Evolutionary conservation across 108 stramenopile species (phyloP).

Genomic region (Discostella pseudostelligera): DNA sequence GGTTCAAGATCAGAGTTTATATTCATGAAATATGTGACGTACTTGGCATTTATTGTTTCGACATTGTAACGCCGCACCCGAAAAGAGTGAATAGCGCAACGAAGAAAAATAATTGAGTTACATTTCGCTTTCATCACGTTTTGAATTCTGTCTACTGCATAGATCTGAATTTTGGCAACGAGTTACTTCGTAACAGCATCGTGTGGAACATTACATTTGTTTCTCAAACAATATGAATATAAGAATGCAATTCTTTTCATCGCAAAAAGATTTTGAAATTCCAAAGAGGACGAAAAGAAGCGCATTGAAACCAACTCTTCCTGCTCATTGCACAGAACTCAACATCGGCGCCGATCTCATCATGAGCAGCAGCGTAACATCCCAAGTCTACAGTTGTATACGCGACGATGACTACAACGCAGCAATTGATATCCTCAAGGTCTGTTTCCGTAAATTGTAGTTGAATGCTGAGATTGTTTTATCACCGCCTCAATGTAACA

Average conservation of each 20-base stretch:
- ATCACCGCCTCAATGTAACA: not conserved
- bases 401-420: conserved; percentile 29
- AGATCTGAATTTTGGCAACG: no score
- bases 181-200: no score
- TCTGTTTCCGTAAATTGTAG: conserved; percentile 1
- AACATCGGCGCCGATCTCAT: not conserved
- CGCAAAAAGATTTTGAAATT: no score
- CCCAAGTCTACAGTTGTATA: conserved; percentile 35
- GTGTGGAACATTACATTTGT: no score
- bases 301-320: no score
- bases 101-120: conserved; percentile 5
- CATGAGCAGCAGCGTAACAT: conserved; percentile 27
- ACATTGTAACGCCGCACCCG: conserved; percentile 59
- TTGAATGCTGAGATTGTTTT: not conserved
- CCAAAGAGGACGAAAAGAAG: no score
- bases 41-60: conserved; percentile 86
- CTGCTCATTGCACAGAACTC: no score
- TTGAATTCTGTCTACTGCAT: not conserved
- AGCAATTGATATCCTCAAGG: conserved; percentile 36
- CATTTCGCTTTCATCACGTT: not conserved
- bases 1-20: conserved; percentile 54
- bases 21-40: conserved; percentile 74
- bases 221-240: no score
- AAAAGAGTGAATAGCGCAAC: conserved; percentile 7
- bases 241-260: no score